Evolutionary conservation across 2,329 filamentous ascomycete genomes (phyloP), one percentile per base, ranked within the genome.

Genomic region (Trichophyton simii): DNA sequence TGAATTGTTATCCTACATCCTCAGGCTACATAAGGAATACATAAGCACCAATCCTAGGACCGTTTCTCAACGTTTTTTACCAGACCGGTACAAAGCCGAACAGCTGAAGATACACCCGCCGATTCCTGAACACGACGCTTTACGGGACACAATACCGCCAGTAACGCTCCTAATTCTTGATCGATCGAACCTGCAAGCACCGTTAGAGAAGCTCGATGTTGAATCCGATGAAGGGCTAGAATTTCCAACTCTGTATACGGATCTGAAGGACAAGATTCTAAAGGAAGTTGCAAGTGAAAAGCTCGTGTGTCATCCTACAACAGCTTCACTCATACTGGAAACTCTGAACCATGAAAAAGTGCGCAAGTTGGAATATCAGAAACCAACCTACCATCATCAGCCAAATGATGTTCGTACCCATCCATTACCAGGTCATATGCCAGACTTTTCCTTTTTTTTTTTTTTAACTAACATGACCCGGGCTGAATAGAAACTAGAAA

Each of bases 61-160:
- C 11, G 18, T 44, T 22, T 38, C 34, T 1, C 34, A 38, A 4
- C 9, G 3, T 3, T 9, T 38, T 38, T 38, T 38, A 38, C 55
- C 55, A 11, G 11, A 58, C 34, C 4, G 36, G n/a, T 18, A 61
- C 64, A 22, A 59, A 62, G 5, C 50, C 63, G 25, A 41, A 3
- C 36, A 22, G 20, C 11, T 41, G 60, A 68, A 25, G 67, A 62
- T 62, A 15, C 78, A 82, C 59, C 61, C 75, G 41, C 80, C 81
- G 2, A 58, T 82, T 0, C 69, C 82, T 5, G 60, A n/a, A 2
- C 72, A 70, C 2, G 78, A 81, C 64, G 70, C 77, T 63, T 75
- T 78, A 41, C 65, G 75, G 25, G 79, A 81, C 65, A 64, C 80
- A 59, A 63, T 69, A n/a, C 63, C 63, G 2, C 77, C 81, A 62